Percentiles rank a stretch among this genome's conserved stretches.
phyloP scores from a whole-genome alignment of 352 stramenopile genomes.

The Globisporangium barbulae region DNA sequence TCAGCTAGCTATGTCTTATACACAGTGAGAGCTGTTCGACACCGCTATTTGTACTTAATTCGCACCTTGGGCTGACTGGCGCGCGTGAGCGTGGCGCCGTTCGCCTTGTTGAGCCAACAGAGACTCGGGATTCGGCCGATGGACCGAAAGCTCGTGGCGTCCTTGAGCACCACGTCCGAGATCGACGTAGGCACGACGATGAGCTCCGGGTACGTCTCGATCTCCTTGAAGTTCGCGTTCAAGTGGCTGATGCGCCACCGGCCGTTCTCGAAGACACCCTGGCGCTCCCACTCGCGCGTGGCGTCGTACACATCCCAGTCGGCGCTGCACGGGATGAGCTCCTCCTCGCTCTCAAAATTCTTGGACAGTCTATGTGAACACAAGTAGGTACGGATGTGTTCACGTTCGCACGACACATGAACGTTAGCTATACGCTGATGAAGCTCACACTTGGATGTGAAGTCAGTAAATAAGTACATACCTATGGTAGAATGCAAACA shows the following conservation, averaged over 20 bases:
- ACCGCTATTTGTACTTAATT: background rate
- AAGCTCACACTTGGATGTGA: background rate
- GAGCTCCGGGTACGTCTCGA: conserved; percentile 92
- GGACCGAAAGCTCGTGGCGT: conserved; percentile 70
- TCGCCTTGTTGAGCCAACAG: conserved; percentile 68
- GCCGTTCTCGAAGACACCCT: conserved; percentile 64
- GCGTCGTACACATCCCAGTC: conserved; percentile 73
- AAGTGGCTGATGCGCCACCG: conserved; percentile 62
- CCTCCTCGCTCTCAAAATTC: conserved; percentile 39
- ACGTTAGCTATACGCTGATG: background rate
- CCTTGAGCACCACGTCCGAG: conserved; percentile 82
- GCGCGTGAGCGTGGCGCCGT: conserved; percentile 64
- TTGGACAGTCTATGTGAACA: conserved; percentile 35
- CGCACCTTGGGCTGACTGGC: conserved; percentile 76
- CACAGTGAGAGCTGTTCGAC: background rate
- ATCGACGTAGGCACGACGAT: conserved; percentile 91
- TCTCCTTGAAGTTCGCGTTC: conserved; percentile 78
- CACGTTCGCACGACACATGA: no score
- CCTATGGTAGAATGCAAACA: conserved; percentile 84
- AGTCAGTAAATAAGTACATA: conserved; percentile 18
- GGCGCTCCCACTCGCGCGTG: conserved; percentile 63
- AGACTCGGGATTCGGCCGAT: conserved; percentile 69
- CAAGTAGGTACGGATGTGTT: no score
- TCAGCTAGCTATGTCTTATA: background rate
- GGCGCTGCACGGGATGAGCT: conserved; percentile 46